Evolutionary conservation across 164 flowering plant genomes (phyloP).

Genomic region (Liriodendron chinense): DNA sequence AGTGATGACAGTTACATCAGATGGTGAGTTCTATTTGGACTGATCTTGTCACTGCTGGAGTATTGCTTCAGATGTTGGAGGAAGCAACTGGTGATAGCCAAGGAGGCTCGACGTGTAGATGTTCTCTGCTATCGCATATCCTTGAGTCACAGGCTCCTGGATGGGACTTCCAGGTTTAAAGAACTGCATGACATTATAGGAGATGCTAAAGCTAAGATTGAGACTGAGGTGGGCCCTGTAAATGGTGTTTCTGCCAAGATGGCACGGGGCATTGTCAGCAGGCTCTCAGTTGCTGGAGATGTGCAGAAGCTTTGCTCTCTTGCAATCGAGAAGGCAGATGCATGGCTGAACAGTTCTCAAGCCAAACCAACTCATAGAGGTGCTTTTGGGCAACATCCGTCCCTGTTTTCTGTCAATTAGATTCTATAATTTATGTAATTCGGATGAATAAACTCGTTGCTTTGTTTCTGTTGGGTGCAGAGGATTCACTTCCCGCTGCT

Average conservation of each 20-base stretch:
- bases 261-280: conserved; percentile 93
- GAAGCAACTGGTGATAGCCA: conserved; percentile 81
- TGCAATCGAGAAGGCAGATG: conserved; percentile 83
- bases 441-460: conserved; percentile 5
- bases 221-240: conserved; percentile 84
- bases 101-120: conserved; percentile 93
- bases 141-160: conserved; percentile 79
- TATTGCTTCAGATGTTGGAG: conserved; percentile 68
- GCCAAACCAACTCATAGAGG: conserved; percentile 39
- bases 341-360: conserved; percentile 47
- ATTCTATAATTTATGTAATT: background rate
- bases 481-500: conserved; percentile 91
- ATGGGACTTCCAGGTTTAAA: conserved; percentile 79
- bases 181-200: conserved; percentile 64
- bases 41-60: conserved; percentile 18
- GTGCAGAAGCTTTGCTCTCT: conserved; percentile 82
- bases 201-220: conserved; percentile 78
- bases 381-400: conserved; percentile 10
- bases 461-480: conserved; percentile 40
- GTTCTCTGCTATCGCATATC: conserved; percentile 81
- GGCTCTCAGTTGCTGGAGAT: conserved; percentile 75
- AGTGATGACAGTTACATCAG: background rate
- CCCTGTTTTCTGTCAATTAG: background rate
- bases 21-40: conserved; percentile 4
- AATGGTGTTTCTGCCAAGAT: conserved; percentile 75